A percentile compares a stretch with the other conserved stretches of the same genome.
phyloP scores from a whole-genome alignment of 257 asterid species.

The Jacaranda mimosifolia region DNA sequence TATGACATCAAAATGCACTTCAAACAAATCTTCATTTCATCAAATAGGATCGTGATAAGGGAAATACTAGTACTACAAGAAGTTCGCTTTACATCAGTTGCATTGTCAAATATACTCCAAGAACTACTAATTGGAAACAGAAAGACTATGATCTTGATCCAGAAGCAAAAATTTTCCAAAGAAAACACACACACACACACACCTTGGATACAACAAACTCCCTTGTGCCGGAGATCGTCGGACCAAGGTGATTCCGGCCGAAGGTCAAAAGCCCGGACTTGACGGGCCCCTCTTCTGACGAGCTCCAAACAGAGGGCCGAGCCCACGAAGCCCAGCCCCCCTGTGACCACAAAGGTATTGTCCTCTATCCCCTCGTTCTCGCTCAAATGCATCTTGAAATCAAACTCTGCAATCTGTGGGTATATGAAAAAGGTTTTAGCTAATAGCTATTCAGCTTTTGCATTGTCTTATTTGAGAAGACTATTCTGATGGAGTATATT shows the following conservation, averaged over 20 bases:
- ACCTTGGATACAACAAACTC: slow-evolving; percentile 78
- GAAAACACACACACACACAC: neutral
- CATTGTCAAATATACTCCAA: neutral
- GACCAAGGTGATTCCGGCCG: slow-evolving; percentile 84
- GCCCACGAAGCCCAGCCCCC: slow-evolving; percentile 92
- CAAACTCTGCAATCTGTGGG: neutral
- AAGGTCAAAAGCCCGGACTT: slow-evolving; percentile 81
- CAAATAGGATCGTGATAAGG: neutral
- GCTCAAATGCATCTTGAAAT: slow-evolving; percentile 78
- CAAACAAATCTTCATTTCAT: slow-evolving; percentile 16
- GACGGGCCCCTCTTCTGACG: slow-evolving; percentile 78
- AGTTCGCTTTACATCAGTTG: neutral
- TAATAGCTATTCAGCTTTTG: neutral
- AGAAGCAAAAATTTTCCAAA: neutral
- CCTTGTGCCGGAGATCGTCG: slow-evolving; percentile 55
- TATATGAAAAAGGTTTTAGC: neutral
- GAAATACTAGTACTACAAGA: neutral
- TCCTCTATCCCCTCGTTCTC: slow-evolving; percentile 95
- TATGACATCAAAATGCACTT: slow-evolving; percentile 13
- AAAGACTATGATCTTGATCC: neutral
- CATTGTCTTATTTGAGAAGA: neutral
- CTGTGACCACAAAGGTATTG: slow-evolving; percentile 79
- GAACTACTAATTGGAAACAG: neutral
- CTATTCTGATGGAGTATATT: neutral
- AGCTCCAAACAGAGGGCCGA: slow-evolving; percentile 92